Percentiles rank a stretch among this genome's conserved stretches.
Conservation (phyloP, 768 basidiomycete species). For the Mycena floridula region DNA sequence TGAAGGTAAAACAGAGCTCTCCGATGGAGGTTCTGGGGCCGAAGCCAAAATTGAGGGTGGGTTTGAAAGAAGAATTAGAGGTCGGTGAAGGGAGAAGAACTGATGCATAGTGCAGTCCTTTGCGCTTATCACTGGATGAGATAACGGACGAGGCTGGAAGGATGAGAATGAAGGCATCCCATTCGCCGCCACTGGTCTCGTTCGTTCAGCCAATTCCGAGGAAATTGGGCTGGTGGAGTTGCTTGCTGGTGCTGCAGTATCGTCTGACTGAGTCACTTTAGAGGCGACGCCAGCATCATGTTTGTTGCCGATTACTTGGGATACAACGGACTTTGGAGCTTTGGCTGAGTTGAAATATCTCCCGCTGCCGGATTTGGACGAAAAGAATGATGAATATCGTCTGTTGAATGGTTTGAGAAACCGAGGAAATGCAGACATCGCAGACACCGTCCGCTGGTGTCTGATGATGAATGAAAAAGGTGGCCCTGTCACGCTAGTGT, state of each 20-base stretch:
- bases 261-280: constrained; percentile 26
- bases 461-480: too few species aligned
- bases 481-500: too few species aligned
- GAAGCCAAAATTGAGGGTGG: constrained; percentile 51
- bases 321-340: constrained; percentile 20
- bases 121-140: constrained; percentile 53
- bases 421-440: background rate
- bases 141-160: background rate
- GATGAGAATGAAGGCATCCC: background rate
- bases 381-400: constrained; percentile 75
- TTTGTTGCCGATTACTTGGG: too few species aligned
- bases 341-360: constrained; percentile 74
- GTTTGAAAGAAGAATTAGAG: constrained; percentile 63
- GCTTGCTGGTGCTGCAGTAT: too few species aligned
- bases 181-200: background rate
- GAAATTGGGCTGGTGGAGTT: too few species aligned
- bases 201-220: too few species aligned
- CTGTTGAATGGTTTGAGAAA: constrained; percentile 19
- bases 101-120: constrained; percentile 77
- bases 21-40: too few species aligned
- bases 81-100: constrained; percentile 80
- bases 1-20: too few species aligned
- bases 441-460: too few species aligned
- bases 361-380: constrained; percentile 68
- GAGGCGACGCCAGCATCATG: too few species aligned